phyloP scores from a whole-genome alignment of 495 filamentous ascomycete genomes.

The Penicillium simplicissimum region DNA sequence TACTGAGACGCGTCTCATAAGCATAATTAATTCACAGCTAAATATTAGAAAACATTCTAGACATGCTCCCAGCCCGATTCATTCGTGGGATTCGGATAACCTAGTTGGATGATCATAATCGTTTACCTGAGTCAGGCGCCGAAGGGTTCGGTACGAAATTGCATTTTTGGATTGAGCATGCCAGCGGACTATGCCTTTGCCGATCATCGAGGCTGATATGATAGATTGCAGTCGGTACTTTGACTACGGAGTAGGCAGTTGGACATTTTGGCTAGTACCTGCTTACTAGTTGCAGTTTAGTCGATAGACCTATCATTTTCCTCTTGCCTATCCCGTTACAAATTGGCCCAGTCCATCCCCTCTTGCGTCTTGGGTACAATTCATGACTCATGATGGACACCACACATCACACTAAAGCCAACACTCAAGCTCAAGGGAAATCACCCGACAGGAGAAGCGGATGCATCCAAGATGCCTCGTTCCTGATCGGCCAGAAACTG shows the following conservation, averaged over 20 bases:
- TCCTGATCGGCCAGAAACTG: constrained; percentile 10
- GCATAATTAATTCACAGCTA: background rate
- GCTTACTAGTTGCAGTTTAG: background rate
- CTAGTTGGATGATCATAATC: background rate
- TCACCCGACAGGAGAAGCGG: constrained; percentile 18
- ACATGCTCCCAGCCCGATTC: too few species aligned
- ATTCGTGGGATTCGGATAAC: background rate
- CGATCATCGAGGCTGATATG: constrained; percentile 1
- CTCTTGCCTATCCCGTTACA: background rate
- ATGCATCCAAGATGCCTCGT: constrained; percentile 19
- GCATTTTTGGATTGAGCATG: background rate
- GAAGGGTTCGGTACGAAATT: background rate
- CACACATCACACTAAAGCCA: background rate
- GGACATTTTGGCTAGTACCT: background rate
- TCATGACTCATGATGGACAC: background rate
- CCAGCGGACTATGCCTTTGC: background rate
- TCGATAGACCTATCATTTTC: background rate
- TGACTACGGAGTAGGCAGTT: too few species aligned
- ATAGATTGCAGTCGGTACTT: background rate
- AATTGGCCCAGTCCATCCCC: constrained; percentile 9
- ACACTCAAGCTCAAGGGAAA: constrained; percentile 6
- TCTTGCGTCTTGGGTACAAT: constrained; percentile 2
- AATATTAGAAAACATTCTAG: too few species aligned
- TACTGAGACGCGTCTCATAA: background rate
- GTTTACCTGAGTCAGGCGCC: background rate